Evolutionary conservation across 164 flowering plant genomes (phyloP), one percentile per base, ranked within the genome.

Genomic region (Paratinospora sagittata): DNA sequence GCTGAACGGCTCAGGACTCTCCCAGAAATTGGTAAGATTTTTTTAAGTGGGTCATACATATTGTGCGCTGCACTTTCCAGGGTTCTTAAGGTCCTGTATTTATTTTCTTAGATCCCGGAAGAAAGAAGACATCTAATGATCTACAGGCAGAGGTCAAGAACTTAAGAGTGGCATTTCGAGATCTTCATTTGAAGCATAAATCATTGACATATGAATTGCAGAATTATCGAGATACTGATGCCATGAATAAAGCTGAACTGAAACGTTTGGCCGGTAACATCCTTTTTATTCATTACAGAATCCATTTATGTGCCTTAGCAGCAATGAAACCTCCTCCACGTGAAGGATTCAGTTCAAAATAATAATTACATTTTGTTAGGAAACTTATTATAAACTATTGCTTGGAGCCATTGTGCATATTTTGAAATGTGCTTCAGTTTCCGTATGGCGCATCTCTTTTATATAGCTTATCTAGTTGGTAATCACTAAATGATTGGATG

Each of bases 141-240:
- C 70, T 90, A 72, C 74, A 66, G 64, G 47, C 61, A 58, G 92
- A 89, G 70, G 83, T 90, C 74, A 86, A 78, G 68, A 89, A 73
- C 67, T 73, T 91, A 78, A 85, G 92, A 69, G 74, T 70, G 70
- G 77, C 71, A 33, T 73, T 89, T 2, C 76, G 75, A 69, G 88
- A 90, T 80, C 86, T 92, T 74, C 93, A 86, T 78, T 72, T 91
- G 83, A 89, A 85, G 81, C 92, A 89, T 70, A 85, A 72, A 72
- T 75, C 80, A 27, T 61, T 89, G 63, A 78, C 85, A 27, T 75
- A 71, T 72, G 90, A 89, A 72, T 63, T 92, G 68, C 90, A 81
- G 73, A 79, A 30, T 36, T 81, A 74, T 73, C 79, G 76, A 69
- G 96, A 86, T 72, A 72, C 60, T 57, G 82, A 89, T 81, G 90